A percentile compares a stretch with the other conserved stretches of the same genome.
phyloP scores from a whole-genome alignment of 148 eudicot genomes.

The Vaccinium macrocarpon region DNA sequence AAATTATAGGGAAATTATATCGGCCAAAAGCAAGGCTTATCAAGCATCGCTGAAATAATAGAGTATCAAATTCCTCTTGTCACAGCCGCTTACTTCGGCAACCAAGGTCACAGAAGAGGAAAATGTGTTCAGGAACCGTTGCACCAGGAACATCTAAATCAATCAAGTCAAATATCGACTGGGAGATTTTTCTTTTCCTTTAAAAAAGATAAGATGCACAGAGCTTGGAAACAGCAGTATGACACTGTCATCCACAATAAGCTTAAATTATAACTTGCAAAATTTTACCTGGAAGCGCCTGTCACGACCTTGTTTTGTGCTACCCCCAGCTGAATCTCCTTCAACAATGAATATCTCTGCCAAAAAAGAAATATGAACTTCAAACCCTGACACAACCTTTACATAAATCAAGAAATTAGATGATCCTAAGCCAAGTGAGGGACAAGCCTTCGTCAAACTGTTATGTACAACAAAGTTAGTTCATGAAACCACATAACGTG shows the following conservation, averaged over 20 bases:
- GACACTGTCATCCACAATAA: background rate
- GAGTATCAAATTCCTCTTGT: background rate
- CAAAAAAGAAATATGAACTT: conserved; percentile 2
- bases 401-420: background rate
- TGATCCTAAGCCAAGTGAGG: background rate
- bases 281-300: conserved; percentile 86
- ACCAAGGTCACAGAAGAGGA: background rate
- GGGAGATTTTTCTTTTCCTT: background rate
- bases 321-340: conserved; percentile 99
- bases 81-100: background rate
- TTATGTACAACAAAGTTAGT: background rate
- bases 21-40: background rate
- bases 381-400: background rate
- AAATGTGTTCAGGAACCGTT: background rate
- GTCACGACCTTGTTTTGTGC: conserved; percentile 99
- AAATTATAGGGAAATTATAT: background rate
- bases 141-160: background rate
- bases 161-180: conserved; percentile 2
- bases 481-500: background rate
- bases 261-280: background rate
- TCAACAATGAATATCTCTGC: conserved; percentile 98
- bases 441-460: background rate
- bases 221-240: background rate
- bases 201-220: background rate
- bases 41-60: background rate